Base-by-base conservation (phyloP, 768 basidiomycete species). In the Hericium alpestre region DNA sequence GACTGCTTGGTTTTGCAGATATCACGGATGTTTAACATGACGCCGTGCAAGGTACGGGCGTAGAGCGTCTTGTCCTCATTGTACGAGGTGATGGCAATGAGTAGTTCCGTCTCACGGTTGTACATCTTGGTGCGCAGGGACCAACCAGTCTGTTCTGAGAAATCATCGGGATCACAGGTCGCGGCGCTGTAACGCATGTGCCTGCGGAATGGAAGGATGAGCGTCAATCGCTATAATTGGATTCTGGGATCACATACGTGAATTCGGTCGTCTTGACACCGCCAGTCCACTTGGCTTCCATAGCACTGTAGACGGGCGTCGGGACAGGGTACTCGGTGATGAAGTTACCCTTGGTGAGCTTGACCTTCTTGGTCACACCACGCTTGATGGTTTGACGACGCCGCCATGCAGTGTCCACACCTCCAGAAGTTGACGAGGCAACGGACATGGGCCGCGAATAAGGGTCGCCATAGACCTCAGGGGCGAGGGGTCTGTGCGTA, bases 11-110 rank as follows among this genome's bases (percentile, higher is more conserved):
- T 93, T 73, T 88, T 93, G 80, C 93, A 94, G 63, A 97, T 97
- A 65, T 98, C 89, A 62, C 94, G 88, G 59, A 98, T 95, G 71
- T 99, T 98, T 60, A 95, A 71, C 94, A 97, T 97, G 65, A 97
- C 87, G 61, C 90, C 90, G 66, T 97, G 95, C 41, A 98, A 76
- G 0, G 95, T 97, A 61, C 88, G 85, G 25, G 90, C 82, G 66
- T 92, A 90, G n/a, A 92, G 80, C 6, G 83, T 85, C 75, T 92
- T 93, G 79, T 93, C 90, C 70, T 93, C 91, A 61, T 93, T 92
- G 74, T 92, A 93, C 3, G 86, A 90, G 6, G 92, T 96, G 61
- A 97, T 90, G 10, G 93, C 94, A 64, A 98, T 95, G 23, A 97
- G 79, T 7, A 98, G 70, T 61, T 98, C 95, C 1, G 95, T 98